Base-by-base conservation (phyloP, 331 rosid genomes). In the Stylosanthes scabra region DNA sequence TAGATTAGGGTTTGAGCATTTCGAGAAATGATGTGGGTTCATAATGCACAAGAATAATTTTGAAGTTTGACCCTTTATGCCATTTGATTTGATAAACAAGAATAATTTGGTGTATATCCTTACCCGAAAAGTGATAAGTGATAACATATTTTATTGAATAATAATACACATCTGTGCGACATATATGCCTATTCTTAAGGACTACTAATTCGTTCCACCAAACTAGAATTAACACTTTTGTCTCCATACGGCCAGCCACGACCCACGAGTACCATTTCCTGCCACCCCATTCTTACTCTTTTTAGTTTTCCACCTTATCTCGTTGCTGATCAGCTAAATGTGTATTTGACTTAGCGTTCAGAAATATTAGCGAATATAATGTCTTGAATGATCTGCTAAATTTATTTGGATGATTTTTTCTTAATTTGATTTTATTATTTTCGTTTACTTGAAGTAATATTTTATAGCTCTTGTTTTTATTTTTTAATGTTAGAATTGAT, bases 1-100 rank as follows among this genome's bases (percentile, higher is more conserved):
- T 2, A 29, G 76, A 59, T 73, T 27, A 34, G 60, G 56, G 47
- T 66, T 86, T 80, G 25, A 78, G 84, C 83, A 62, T 55, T 84
- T 78, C 85, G 75, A 88, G 89, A 71, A 7, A 47, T 7, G 11
- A 51, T 59, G 29, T 44, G 56, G 44, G 79, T 59, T 34, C 39
- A 59, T 29, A 66, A 20, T 20, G 25, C 25, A 20, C 25, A 20
- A 20, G 25, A 20, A 20, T 20, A 20, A 20, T 20, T 20, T 20
- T 20, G 25, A 20, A 20, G 25, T 20, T 8, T 9, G 14, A 7
- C 27, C 49, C 31, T 16, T 29, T 9, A 55, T 9, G 12, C 42
- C 20, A 34, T 50, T 27, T 51, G 6, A 13, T 11, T 11, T 20
- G 25, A 20, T 20, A 20, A 20, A 20, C 25, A 5, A 11, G 1